Conservation (phyloP, 805 yeast species). For the Starmerella apicola region DNA sequence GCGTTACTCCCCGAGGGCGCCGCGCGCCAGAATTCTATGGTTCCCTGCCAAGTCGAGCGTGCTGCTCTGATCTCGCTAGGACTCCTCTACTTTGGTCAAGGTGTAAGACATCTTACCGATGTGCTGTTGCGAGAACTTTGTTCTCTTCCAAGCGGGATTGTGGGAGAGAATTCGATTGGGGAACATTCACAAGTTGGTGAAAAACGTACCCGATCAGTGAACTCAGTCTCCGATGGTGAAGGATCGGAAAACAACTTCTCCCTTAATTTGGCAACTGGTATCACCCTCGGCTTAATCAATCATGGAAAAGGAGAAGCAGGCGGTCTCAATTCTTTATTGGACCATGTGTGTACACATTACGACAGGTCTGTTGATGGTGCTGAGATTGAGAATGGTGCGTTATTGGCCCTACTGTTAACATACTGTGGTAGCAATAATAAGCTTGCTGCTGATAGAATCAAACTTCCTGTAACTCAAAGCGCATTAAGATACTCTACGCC, state of each 20-base stretch:
- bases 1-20: conserved; percentile 88
- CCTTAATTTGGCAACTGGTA: conserved; percentile 39
- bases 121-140: conserved; percentile 55
- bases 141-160: conserved; percentile 1
- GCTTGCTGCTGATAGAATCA: conserved; percentile 47
- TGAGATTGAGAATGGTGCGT: conserved; percentile 40
- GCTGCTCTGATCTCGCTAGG: conserved; percentile 91
- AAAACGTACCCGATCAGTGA: not conserved
- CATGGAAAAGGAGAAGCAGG: conserved; percentile 52
- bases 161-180: not conserved
- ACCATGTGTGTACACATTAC: conserved; percentile 32
- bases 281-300: conserved; percentile 74
- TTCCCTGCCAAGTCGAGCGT: conserved; percentile 68
- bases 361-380: conserved; percentile 7
- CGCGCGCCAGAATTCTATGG: conserved; percentile 56
- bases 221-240: conserved; percentile 13
- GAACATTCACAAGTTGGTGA: not conserved
- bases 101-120: conserved; percentile 78
- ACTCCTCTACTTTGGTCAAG: conserved; percentile 60
- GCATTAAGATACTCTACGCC: conserved; percentile 65
- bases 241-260: conserved; percentile 42
- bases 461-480: conserved; percentile 47
- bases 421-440: conserved; percentile 54
- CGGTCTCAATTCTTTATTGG: conserved; percentile 44
- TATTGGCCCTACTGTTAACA: conserved; percentile 61